Evolutionary conservation across 345 rosid genomes (phyloP).

Genomic region (Excoecaria agallocha): DNA sequence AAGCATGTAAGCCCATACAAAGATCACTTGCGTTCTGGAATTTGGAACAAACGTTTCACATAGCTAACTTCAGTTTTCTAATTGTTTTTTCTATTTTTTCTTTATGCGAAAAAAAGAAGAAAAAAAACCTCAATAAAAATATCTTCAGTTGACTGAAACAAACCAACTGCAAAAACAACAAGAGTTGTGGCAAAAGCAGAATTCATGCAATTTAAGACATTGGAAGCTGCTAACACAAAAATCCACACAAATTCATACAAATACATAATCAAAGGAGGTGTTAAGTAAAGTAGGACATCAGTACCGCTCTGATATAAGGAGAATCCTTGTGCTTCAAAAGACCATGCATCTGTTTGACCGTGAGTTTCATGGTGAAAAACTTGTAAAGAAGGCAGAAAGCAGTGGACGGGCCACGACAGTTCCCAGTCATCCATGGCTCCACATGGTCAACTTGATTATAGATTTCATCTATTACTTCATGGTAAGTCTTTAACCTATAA

Average conservation of each 20-base stretch:
- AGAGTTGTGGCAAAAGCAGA: not conserved
- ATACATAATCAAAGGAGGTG: not conserved
- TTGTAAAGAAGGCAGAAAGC: constrained; percentile 95
- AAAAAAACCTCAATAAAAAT: too few species aligned
- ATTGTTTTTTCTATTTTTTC: too few species aligned
- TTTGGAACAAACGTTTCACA: too few species aligned
- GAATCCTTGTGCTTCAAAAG: constrained; percentile 87
- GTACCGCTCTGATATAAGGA: constrained; percentile 90
- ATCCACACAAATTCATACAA: not conserved
- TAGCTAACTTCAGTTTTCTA: too few species aligned
- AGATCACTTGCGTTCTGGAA: too few species aligned
- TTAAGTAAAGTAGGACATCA: constrained; percentile 12
- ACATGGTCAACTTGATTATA: constrained; percentile 98
- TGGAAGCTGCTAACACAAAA: too few species aligned
- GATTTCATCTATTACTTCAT: constrained; percentile 94
- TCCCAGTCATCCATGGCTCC: constrained; percentile 99
- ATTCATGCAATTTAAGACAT: not conserved
- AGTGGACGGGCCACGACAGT: constrained; percentile 96
- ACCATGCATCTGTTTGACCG: constrained; percentile 97
- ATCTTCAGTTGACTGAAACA: not conserved
- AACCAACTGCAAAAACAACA: not conserved
- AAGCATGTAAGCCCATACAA: not conserved
- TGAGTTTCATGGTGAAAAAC: constrained; percentile 95
- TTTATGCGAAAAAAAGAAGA: too few species aligned
- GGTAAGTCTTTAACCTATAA: constrained; percentile 87